Evolutionary conservation across 2,329 filamentous ascomycete species (phyloP), one percentile per base, ranked within the genome.

Genomic region (Clarireedia homoeocarpa): DNA sequence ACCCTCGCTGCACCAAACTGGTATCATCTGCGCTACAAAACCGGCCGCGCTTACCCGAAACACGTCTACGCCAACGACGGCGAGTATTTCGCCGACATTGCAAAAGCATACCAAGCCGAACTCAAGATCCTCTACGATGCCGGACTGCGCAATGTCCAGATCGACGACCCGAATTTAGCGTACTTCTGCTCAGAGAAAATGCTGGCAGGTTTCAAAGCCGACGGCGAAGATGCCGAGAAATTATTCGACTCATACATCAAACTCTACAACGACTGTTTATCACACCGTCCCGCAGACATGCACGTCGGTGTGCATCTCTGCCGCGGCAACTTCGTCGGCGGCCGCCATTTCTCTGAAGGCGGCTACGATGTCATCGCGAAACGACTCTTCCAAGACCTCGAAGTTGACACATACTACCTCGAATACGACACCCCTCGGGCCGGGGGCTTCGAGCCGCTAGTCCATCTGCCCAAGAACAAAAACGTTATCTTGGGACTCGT

Each of bases 291-390:
- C 0, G 69, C 75, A 2, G 86, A 91, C 67, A 81, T 91, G 76
- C 86, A 90, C 70, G 78, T 88, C 2, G 88, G 88, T 47, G 84
- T 91, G 15, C 88, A 91, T 67, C 75, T 91, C 51, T 91, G 88
- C 77, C 79, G 79, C 7, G 79, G 79, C 49, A 87, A 86, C 73
- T 86, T 86, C 69, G 81, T 84, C 60, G 80, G 81, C 54, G 81
- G 80, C 20, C 77, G 83, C 27, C 81, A 85, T 71, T 86, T 87
- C 64, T 80, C 81, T 52, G 81, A 85, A 66, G 84, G 83, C 26
- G 79, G 79, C 23, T 86, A 86, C 70, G 84, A 87, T 68, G 74
- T 80, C 58, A 86, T 87, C 57, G 83, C 84, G 23, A 76, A 80
- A 67, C 85, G 83, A 72, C 77, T 86, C 7, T 86, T 86, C 73